Conservation (phyloP, 352 stramenopile genomes). For the Peronosclerospora sorghi region DNA sequence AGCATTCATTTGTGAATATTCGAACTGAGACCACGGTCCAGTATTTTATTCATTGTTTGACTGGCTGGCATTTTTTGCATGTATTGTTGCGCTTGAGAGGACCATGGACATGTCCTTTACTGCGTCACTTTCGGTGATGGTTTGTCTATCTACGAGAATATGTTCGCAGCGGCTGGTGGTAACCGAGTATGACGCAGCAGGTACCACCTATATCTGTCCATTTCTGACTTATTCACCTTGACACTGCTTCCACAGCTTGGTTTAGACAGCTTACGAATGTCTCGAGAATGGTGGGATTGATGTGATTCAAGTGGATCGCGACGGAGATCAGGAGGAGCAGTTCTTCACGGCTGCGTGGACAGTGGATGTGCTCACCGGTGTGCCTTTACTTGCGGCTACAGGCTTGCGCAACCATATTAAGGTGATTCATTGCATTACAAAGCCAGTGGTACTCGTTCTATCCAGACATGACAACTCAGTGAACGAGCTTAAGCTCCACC, state of each 20-base stretch:
- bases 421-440: slow-evolving; percentile 69
- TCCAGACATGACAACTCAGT: slow-evolving; percentile 87
- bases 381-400: slow-evolving; percentile 56
- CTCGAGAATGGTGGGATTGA: too few species aligned
- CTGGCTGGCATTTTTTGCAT: not conserved
- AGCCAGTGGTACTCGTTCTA: slow-evolving; percentile 67
- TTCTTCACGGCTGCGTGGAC: too few species aligned
- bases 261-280: slow-evolving; percentile 58
- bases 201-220: too few species aligned
- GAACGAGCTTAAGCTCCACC: slow-evolving; percentile 88
- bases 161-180: slow-evolving; percentile 67
- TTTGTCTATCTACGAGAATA: slow-evolving; percentile 48
- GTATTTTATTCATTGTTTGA: too few species aligned
- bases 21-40: too few species aligned
- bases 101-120: slow-evolving; percentile 65
- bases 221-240: too few species aligned
- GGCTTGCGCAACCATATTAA: slow-evolving; percentile 74
- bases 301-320: too few species aligned
- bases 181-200: too few species aligned
- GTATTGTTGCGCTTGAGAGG: slow-evolving; percentile 3
- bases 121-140: slow-evolving; percentile 65
- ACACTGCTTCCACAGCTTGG: too few species aligned
- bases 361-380: slow-evolving; percentile 50
- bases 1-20: too few species aligned
- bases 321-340: too few species aligned